Evolutionary conservation across 768 basidiomycete species (phyloP).

Genomic region (Hemileccinum rubropunctum): DNA sequence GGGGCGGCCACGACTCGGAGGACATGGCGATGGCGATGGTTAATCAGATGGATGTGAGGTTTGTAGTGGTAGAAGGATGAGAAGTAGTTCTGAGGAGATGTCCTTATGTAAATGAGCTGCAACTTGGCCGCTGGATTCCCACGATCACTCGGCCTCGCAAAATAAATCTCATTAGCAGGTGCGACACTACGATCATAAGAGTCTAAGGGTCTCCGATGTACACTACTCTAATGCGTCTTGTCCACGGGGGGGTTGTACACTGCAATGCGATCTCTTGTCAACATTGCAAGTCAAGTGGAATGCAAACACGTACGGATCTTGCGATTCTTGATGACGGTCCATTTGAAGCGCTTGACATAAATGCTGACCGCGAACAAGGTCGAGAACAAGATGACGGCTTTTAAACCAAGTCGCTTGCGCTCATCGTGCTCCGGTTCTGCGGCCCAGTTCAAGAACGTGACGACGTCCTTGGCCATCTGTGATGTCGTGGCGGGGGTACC

Average conservation of each 20-base stretch:
- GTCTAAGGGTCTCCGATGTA: conserved; percentile 20
- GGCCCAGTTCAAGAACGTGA: conserved; percentile 94
- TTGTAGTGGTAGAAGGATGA: neutral
- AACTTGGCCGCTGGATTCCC: neutral
- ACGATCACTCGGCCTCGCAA: neutral
- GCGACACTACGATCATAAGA: conserved; percentile 23
- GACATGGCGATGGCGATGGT: conserved; percentile 55
- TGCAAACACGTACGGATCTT: conserved; percentile 68
- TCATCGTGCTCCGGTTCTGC: conserved; percentile 98
- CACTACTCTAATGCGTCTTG: conserved; percentile 30
- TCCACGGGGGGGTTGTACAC: conserved; percentile 41
- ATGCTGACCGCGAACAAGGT: conserved; percentile 75
- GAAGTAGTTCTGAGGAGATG: conserved; percentile 1
- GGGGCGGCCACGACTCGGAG: conserved; percentile 77
- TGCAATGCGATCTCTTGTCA: conserved; percentile 15
- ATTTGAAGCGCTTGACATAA: conserved; percentile 96
- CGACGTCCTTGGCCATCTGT: conserved; percentile 99
- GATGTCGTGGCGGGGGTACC: conserved; percentile 95
- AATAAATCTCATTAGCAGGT: conserved; percentile 23
- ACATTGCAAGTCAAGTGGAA: neutral
- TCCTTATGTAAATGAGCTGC: conserved; percentile 8
- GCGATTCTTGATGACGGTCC: conserved; percentile 88
- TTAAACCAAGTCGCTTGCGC: conserved; percentile 94
- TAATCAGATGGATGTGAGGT: conserved; percentile 2
- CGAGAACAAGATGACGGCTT: conserved; percentile 93